Conservation (phyloP, 129 eudicot genomes). For the Chrysanthemum makinoi region DNA sequence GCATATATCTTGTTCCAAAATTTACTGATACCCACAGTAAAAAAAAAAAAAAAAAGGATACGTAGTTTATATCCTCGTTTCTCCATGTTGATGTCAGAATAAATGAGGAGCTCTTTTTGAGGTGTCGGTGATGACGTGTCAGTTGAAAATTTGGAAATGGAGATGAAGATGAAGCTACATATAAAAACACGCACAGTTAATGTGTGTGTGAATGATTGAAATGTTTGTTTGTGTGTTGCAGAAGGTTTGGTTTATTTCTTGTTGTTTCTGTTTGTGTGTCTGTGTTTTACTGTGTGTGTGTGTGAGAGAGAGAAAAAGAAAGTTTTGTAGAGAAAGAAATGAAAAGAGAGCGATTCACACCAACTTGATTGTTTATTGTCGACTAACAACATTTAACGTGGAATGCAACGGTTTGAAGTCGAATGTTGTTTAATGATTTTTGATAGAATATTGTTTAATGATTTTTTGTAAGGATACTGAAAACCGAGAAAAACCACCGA, state of each 20-base stretch:
- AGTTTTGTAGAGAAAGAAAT: neutral
- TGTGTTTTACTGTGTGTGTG: conserved; percentile 23
- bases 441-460: too few species aligned
- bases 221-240: conserved; percentile 22
- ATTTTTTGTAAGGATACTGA: too few species aligned
- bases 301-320: conserved; percentile 20
- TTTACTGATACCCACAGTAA: too few species aligned
- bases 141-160: conserved; percentile 4
- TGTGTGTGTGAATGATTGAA: conserved; percentile 20
- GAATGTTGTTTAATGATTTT: too few species aligned
- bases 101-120: neutral
- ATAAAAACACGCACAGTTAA: neutral
- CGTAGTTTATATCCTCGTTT: conserved; percentile 85
- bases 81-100: conserved; percentile 37
- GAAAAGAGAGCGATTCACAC: too few species aligned
- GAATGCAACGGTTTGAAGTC: too few species aligned
- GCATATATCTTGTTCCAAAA: too few species aligned
- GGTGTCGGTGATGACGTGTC: conserved; percentile 33
- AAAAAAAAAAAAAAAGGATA: conserved; percentile 51
- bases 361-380: too few species aligned
- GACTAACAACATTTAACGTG: too few species aligned
- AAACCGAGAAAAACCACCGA: too few species aligned
- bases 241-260: conserved; percentile 23
- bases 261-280: conserved; percentile 25
- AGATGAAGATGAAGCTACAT: conserved; percentile 11